phyloP scores from a whole-genome alignment of 306 rosid species.

The Calophaca sinica region DNA sequence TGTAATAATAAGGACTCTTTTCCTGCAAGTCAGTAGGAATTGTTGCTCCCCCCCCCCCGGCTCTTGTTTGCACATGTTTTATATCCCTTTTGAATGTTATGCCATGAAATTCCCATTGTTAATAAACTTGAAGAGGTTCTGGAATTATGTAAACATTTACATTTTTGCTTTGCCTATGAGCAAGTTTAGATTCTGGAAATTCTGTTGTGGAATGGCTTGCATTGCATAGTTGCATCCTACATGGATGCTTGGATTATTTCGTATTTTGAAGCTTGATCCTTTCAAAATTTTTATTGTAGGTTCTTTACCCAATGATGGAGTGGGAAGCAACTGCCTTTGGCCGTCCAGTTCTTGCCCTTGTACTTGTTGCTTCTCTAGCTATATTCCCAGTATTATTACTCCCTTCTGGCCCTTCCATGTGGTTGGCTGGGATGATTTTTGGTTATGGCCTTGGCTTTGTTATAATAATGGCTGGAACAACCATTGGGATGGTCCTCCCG shows the following conservation, averaged over 20 bases:
- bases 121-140: slow-evolving; percentile 29
- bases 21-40: slow-evolving; percentile 21
- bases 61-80: slow-evolving; percentile 21
- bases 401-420: slow-evolving; percentile 99
- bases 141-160: background rate
- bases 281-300: slow-evolving; percentile 50
- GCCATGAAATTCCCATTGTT: background rate
- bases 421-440: slow-evolving; percentile 99
- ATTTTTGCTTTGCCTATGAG: slow-evolving; percentile 20
- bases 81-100: slow-evolving; percentile 8
- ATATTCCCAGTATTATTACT: slow-evolving; percentile 83
- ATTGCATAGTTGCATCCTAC: background rate
- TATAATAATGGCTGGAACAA: slow-evolving; percentile 96
- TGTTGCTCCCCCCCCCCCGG: background rate
- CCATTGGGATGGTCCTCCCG: slow-evolving; percentile 96
- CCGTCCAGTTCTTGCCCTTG: slow-evolving; percentile 88
- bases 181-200: slow-evolving; percentile 18
- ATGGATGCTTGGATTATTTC: slow-evolving; percentile 32
- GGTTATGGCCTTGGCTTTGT: slow-evolving; percentile 94
- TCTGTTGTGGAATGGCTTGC: slow-evolving; percentile 29
- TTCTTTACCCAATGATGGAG: slow-evolving; percentile 82
- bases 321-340: slow-evolving; percentile 99
- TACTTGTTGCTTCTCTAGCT: slow-evolving; percentile 90
- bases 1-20: background rate
- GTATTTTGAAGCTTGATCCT: slow-evolving; percentile 39